Base-by-base conservation (phyloP, 192 early-diverging fungal genomes). In the Coemansia sp. region DNA sequence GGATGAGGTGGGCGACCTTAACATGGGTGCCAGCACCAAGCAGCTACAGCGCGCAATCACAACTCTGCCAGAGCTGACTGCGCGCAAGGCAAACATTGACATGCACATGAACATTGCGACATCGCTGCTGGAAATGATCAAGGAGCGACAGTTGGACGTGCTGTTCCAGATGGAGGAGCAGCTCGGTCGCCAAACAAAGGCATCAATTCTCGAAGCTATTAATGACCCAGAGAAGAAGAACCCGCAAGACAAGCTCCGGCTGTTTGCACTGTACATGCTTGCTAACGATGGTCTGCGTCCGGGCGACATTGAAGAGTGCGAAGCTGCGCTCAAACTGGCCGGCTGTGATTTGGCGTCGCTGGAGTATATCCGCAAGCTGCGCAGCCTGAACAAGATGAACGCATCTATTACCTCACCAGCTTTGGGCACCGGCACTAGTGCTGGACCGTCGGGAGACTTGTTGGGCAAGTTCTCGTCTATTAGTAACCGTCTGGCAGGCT, bases 101-200 rank as follows among this genome's bases (percentile, higher is more conserved):
- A 96, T 96, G 92, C 97, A 99, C 70, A 99, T 97, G 93, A 94
- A 94, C 70, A 92, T 98, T 56, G 95, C 96, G 3, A 98, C 95
- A 2, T 80, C 85, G 19, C 71, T 99, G 65, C 83, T 99, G 14
- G 87, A 91, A 22, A 80, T 82, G 21, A 98, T 99, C 77, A 92
- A 94, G 74, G 91, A 95, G 21, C 83, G 97, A 48, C 91, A 98
- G 64, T 72, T 99, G 51, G 96, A 99, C 67, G 89, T 87, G 0
- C 92, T 97, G 59, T 97, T 98, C 71, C 90, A 95, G 57, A 83
- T 94, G 76, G 96, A 98, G 74, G 96, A 99, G 71, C 82, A 87
- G 12, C 87, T 99, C 43, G 84, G 83, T 5, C 88, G 90, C 65
- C 79, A 91, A 82, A 91, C 81, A 17, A 96, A 93, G 72, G 64